phyloP scores from a whole-genome alignment of 305 asterid genomes.

The Fraxinus floribunda region DNA sequence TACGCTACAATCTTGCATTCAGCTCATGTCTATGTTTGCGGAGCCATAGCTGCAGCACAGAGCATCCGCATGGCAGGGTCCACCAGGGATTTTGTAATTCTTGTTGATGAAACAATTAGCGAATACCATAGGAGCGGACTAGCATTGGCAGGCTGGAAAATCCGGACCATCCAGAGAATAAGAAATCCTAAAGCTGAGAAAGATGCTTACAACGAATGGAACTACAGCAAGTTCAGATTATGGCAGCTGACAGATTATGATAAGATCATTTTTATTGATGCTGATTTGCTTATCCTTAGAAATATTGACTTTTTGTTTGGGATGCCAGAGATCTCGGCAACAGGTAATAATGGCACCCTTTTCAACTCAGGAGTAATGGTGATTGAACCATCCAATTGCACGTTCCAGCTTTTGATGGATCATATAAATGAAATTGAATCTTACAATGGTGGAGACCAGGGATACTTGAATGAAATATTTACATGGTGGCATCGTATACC shows the following conservation, averaged over 20 bases:
- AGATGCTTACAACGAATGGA: constrained; percentile 79
- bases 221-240: constrained; percentile 74
- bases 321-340: constrained; percentile 74
- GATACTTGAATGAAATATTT: constrained; percentile 56
- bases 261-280: constrained; percentile 63
- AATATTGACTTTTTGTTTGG: constrained; percentile 60
- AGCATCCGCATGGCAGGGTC: constrained; percentile 82
- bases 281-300: constrained; percentile 61
- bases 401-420: constrained; percentile 58
- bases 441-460: constrained; percentile 77
- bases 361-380: constrained; percentile 74
- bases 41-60: constrained; percentile 85
- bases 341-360: constrained; percentile 61
- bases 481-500: constrained; percentile 78
- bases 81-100: constrained; percentile 74
- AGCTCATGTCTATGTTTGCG: constrained; percentile 75
- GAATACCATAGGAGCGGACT: constrained; percentile 58
- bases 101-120: constrained; percentile 67
- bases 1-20: constrained; percentile 83
- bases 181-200: constrained; percentile 75
- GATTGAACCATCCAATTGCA: constrained; percentile 64
- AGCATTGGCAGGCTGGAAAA: constrained; percentile 63
- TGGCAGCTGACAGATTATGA: constrained; percentile 78
- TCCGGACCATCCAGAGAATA: constrained; percentile 52
- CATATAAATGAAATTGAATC: constrained; percentile 59